A percentile compares a stretch with the other conserved stretches of the same genome.
These are phyloP conservation scores for Paramecium pentaurelia DNA, from an alignment of 73 alveolate species.

Conservation along the genomic window DNA sequence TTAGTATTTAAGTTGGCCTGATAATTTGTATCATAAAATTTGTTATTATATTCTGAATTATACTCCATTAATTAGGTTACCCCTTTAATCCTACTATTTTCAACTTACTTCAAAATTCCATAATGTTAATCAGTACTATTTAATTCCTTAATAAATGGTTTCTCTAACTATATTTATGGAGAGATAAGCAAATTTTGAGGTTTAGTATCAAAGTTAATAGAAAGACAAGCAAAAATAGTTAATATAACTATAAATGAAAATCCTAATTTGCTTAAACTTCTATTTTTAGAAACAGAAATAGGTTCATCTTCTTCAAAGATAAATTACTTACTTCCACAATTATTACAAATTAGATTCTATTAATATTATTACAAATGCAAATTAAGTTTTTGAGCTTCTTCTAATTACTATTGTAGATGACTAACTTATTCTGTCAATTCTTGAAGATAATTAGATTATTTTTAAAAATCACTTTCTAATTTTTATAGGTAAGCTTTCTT, in stretches of 20 bases:
- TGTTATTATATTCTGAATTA: neutral
- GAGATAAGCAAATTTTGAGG: neutral
- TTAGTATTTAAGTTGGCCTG: neutral
- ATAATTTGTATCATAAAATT: neutral
- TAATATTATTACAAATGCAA: neutral
- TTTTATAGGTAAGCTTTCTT: neutral
- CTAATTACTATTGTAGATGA: neutral
- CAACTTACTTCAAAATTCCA: neutral
- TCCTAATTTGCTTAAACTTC: neutral
- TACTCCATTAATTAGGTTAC: neutral
- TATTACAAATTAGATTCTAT: neutral
- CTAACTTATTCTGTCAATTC: neutral
- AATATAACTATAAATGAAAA: neutral
- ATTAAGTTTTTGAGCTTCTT: neutral
- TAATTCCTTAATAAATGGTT: neutral
- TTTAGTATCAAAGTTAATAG: neutral
- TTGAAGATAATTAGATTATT: neutral
- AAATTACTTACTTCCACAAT: neutral
- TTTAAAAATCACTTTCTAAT: neutral
- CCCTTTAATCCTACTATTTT: neutral
- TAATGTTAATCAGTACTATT: neutral
- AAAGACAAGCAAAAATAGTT: neutral
- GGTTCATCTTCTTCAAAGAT: neutral
- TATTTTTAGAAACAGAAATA: neutral
- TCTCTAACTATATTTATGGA: neutral